These are phyloP conservation scores for Candida piceae DNA, from an alignment of 805 yeast genomes.

Conservation along the genomic window DNA sequence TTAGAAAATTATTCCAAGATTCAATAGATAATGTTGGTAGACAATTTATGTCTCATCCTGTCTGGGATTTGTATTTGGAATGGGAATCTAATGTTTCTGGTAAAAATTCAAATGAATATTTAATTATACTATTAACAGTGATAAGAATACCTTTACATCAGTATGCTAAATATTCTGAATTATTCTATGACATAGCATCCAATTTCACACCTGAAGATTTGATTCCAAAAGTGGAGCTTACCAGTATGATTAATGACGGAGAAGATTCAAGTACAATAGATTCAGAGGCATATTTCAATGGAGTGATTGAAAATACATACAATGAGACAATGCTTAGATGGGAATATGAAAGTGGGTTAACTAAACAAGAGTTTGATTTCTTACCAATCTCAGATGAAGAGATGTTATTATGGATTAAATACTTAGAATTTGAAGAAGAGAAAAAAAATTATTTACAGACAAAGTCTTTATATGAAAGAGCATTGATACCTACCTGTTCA, in stretches of 20 bases:
- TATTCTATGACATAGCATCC: conserved; percentile 36
- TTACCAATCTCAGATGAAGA: conserved; percentile 39
- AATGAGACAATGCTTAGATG: conserved; percentile 54
- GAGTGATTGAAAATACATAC: conserved; percentile 43
- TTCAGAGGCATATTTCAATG: conserved; percentile 40
- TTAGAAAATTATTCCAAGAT: conserved; percentile 40
- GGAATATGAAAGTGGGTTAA: conserved; percentile 64
- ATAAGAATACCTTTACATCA: conserved; percentile 73
- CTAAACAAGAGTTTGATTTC: conserved; percentile 54
- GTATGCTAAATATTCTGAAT: conserved; percentile 69
- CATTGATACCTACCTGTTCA: conserved; percentile 62
- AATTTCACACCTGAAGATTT: conserved; percentile 30
- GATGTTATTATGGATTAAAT: conserved; percentile 52
- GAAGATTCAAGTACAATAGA: too few relatives aligned
- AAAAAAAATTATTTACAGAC: conserved; percentile 29
- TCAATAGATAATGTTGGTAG: conserved; percentile 54
- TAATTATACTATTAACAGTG: conserved; percentile 39
- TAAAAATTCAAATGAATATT: conserved; percentile 33
- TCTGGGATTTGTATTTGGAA: conserved; percentile 78
- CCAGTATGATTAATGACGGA: too few relatives aligned
- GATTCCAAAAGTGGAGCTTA: conserved; percentile 24
- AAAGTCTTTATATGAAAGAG: conserved; percentile 60
- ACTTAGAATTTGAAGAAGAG: conserved; percentile 46
- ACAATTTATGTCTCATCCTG: conserved; percentile 69
- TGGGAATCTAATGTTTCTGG: conserved; percentile 42